phyloP scores from a whole-genome alignment of 495 filamentous ascomycete genomes.

The Penicillium cataractarum region DNA sequence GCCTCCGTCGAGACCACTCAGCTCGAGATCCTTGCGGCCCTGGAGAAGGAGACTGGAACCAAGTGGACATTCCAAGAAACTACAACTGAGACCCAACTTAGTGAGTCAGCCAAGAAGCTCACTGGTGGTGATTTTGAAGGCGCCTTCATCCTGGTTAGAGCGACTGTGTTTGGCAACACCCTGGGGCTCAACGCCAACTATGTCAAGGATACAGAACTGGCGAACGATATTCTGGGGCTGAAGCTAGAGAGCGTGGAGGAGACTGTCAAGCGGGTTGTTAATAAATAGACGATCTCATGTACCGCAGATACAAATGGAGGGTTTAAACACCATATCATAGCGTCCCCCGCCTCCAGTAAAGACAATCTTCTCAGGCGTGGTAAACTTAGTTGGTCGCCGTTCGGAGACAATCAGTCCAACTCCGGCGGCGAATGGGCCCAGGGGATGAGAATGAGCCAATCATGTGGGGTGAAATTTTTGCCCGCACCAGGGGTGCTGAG shows the following conservation, averaged over 20 bases:
- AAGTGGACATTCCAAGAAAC: conserved; percentile 44
- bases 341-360: background rate
- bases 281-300: background rate
- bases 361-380: background rate
- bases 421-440: conserved; percentile 9
- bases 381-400: background rate
- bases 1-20: conserved; percentile 49
- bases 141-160: conserved; percentile 32
- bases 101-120: conserved; percentile 35
- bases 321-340: background rate
- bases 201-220: conserved; percentile 28
- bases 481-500: conserved; percentile 29
- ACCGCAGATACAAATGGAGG: background rate
- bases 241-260: conserved; percentile 32
- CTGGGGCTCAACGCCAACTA: conserved; percentile 35
- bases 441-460: conserved; percentile 25
- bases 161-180: conserved; percentile 29
- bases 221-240: conserved; percentile 38
- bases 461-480: conserved; percentile 6
- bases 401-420: conserved; percentile 17
- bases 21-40: conserved; percentile 44
- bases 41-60: conserved; percentile 46
- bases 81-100: conserved; percentile 33
- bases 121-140: conserved; percentile 40
- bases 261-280: conserved; percentile 29